Conservation (phyloP, 148 eudicot genomes). For the Silene uniflora region DNA sequence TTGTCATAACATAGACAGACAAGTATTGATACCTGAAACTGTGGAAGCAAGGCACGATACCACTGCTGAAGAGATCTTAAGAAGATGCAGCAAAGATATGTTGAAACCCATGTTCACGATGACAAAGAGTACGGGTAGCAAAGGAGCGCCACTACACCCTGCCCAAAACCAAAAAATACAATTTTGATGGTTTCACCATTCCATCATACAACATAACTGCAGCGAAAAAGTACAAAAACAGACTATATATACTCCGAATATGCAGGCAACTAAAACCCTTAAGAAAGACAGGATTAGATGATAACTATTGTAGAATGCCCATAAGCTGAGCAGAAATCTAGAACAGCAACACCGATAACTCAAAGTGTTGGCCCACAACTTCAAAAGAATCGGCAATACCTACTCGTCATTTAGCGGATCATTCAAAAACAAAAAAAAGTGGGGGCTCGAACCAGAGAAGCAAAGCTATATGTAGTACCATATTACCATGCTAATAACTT, state of each 20-base stretch:
- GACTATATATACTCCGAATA: neutral
- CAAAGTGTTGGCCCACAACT: neutral
- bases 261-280: neutral
- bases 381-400: neutral
- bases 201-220: neutral
- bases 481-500: neutral
- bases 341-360: neutral
- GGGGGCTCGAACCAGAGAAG: neutral
- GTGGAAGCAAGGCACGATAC: conserved; percentile 92
- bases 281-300: neutral
- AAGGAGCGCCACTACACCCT: conserved; percentile 94
- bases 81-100: conserved; percentile 78
- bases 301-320: neutral
- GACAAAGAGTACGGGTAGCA: conserved; percentile 79
- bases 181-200: neutral
- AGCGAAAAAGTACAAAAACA: neutral
- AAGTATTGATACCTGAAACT: conserved; percentile 57
- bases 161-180: conserved; percentile 25
- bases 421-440: neutral
- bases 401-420: neutral
- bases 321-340: neutral
- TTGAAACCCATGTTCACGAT: conserved; percentile 91
- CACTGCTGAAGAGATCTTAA: conserved; percentile 90
- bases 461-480: neutral
- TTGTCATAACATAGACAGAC: neutral